A percentile compares a stretch with the other conserved stretches of the same genome.
Conservation (phyloP, 2,329 filamentous ascomycete species). For the Verticillium longisporum region DNA sequence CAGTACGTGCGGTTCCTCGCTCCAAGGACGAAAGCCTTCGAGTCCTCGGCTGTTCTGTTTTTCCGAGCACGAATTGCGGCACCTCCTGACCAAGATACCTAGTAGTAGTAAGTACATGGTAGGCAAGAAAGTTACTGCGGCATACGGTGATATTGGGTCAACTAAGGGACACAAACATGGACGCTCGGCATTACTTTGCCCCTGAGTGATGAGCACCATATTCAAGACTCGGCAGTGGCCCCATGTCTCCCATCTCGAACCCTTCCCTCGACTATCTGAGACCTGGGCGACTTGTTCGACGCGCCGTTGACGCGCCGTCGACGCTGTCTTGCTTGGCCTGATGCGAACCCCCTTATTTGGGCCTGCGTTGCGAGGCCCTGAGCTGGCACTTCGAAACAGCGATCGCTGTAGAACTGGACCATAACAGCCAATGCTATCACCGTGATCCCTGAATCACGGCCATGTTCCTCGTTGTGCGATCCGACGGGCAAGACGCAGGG, state of each 20-base stretch:
- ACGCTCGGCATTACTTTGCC: neutral
- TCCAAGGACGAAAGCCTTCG: neutral
- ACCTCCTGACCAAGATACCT: neutral
- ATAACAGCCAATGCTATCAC: neutral
- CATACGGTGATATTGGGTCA: no score
- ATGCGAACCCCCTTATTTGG: neutral
- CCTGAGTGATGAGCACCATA: neutral
- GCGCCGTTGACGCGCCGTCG: no score
- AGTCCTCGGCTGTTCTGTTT: neutral
- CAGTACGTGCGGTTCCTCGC: neutral
- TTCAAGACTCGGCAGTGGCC: neutral
- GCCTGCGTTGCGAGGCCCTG: neutral
- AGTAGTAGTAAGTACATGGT: no score
- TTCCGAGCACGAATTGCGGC: neutral
- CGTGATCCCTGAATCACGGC: neutral
- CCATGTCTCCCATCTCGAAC: neutral
- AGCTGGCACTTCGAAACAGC: neutral
- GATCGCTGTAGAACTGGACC: neutral
- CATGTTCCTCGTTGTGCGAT: neutral
- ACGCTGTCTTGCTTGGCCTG: neutral
- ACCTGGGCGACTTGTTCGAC: neutral
- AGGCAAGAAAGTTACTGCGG: no score
- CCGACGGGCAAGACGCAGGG: neutral
- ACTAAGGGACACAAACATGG: neutral
- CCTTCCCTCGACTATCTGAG: neutral